Conservation (phyloP, 1,139 yeast genomes). For the Geotrichum histeridarum region DNA sequence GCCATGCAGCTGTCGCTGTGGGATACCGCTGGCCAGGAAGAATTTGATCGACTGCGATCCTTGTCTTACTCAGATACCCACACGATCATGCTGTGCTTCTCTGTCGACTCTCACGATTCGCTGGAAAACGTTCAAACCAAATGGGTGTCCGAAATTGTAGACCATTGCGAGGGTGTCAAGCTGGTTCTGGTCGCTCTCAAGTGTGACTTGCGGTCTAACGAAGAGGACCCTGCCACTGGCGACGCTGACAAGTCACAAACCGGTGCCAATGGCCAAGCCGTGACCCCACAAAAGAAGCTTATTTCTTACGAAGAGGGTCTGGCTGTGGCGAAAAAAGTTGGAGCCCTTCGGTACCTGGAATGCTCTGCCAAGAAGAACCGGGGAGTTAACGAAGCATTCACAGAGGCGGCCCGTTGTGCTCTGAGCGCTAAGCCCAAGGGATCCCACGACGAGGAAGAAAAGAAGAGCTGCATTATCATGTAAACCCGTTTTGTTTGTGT, state of each 20-base stretch:
- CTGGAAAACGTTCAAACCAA: slow-evolving; percentile 88
- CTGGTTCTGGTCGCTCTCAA: slow-evolving; percentile 88
- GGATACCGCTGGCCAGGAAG: slow-evolving; percentile 99
- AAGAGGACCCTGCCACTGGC: slow-evolving; percentile 30
- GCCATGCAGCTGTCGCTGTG: slow-evolving; percentile 88
- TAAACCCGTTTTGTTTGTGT: slow-evolving; percentile 15
- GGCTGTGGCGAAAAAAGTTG: slow-evolving; percentile 63
- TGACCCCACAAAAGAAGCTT: slow-evolving; percentile 41
- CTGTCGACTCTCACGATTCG: slow-evolving; percentile 91
- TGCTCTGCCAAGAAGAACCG: slow-evolving; percentile 91
- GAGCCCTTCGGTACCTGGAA: slow-evolving; percentile 81
- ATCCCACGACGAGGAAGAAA: slow-evolving; percentile 46
- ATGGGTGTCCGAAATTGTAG: slow-evolving; percentile 96
- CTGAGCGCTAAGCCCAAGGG: slow-evolving; percentile 85
- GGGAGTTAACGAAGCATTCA: slow-evolving; percentile 95
- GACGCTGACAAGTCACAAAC: slow-evolving; percentile 28
- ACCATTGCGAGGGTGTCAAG: slow-evolving; percentile 95
- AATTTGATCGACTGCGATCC: slow-evolving; percentile 86
- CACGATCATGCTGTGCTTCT: slow-evolving; percentile 92
- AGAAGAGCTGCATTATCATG: slow-evolving; percentile 29
- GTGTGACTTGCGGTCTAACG: slow-evolving; percentile 75
- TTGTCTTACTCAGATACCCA: slow-evolving; percentile 92
- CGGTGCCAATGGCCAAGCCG: slow-evolving; percentile 30
- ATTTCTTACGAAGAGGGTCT: slow-evolving; percentile 81
- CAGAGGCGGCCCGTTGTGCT: slow-evolving; percentile 96